These are phyloP conservation scores for Tanacetum coccineum DNA, from an alignment of 129 eudicot genomes.

Conservation along the genomic window DNA sequence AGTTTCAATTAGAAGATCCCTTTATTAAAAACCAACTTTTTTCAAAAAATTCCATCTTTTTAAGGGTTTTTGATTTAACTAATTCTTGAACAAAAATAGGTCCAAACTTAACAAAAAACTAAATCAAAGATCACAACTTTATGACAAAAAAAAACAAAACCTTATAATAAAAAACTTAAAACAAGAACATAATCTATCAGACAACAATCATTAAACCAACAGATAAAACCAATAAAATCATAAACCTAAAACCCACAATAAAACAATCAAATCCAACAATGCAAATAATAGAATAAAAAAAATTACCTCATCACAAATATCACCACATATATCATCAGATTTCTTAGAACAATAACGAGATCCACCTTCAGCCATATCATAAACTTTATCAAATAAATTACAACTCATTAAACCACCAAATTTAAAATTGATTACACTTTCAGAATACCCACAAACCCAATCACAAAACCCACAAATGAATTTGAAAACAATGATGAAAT, in stretches of 20 bases:
- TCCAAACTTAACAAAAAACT: not conserved
- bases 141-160: not conserved
- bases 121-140: not conserved
- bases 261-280: constrained; percentile 18
- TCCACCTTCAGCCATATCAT: constrained; percentile 77
- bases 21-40: constrained; percentile 20
- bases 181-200: not conserved
- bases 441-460: constrained; percentile 16
- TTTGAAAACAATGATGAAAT: not conserved
- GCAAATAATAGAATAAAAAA: constrained; percentile 11
- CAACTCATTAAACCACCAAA: constrained; percentile 29
- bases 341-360: constrained; percentile 87
- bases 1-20: constrained; percentile 14
- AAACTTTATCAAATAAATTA: constrained; percentile 49
- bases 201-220: not conserved
- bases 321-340: constrained; percentile 70
- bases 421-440: constrained; percentile 7
- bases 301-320: constrained; percentile 56
- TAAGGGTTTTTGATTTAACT: not conserved
- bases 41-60: constrained; percentile 8
- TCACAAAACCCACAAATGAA: constrained; percentile 4
- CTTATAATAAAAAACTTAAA: not conserved
- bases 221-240: not conserved
- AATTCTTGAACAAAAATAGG: constrained; percentile 12
- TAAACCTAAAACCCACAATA: constrained; percentile 19